Percentiles rank a stretch among this genome's conserved stretches.
phyloP scores from a whole-genome alignment of 2,329 filamentous ascomycete genomes.

The Aspergillus felis region DNA sequence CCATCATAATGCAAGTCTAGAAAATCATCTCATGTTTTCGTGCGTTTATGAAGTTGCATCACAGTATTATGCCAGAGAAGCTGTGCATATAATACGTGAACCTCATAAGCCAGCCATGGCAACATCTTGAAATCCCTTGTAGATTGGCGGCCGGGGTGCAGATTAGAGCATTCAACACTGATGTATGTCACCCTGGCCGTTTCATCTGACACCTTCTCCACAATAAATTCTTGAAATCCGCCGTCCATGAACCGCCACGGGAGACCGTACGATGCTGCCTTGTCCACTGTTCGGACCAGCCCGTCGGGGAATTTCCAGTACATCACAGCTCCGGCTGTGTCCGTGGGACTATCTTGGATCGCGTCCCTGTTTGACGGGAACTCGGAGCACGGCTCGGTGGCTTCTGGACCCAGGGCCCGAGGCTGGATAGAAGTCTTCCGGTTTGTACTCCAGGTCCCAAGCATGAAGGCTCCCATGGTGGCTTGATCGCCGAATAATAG shows the following conservation, averaged over 20 bases:
- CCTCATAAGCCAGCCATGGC: slow-evolving; percentile 6
- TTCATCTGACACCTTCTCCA: slow-evolving; percentile 4
- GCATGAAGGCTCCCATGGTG: neutral
- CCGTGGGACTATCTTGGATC: neutral
- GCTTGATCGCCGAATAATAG: neutral
- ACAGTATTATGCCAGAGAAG: neutral
- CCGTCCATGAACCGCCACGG: slow-evolving; percentile 13
- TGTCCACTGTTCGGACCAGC: neutral
- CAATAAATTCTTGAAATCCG: slow-evolving; percentile 10
- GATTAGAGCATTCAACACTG: slow-evolving; percentile 3
- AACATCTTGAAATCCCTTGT: slow-evolving; percentile 7
- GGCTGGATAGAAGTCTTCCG: neutral
- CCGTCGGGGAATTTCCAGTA: slow-evolving; percentile 4
- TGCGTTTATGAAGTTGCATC: neutral
- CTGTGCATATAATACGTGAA: slow-evolving; percentile 11
- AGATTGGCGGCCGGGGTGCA: slow-evolving; percentile 1
- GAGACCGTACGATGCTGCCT: slow-evolving; percentile 4
- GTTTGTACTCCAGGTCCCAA: neutral
- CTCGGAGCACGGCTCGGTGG: neutral
- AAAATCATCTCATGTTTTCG: neutral
- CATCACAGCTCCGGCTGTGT: neutral
- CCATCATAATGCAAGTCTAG: neutral
- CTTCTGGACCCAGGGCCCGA: neutral
- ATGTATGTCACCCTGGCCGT: slow-evolving; percentile 8
- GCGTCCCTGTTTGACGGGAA: neutral